Percentiles rank a stretch among this genome's conserved stretches.
Conservation (phyloP, 2,329 filamentous ascomycete species). For the Rutstroemia sp. region DNA sequence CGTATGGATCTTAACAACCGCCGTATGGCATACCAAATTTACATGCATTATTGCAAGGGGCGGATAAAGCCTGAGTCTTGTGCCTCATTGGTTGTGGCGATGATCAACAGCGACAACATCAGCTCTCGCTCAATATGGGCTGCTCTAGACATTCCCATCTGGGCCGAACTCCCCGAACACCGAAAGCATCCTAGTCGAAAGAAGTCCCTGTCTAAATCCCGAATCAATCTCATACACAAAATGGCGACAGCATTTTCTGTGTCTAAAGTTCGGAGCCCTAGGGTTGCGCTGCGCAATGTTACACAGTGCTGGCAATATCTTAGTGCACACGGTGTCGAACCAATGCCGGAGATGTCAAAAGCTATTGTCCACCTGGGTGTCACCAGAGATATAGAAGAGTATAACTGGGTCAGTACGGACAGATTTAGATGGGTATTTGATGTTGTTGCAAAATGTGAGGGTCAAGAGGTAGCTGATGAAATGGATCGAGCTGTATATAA, state of each 20-base stretch:
- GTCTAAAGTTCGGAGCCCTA: slow-evolving; percentile 6
- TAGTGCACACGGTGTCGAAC: slow-evolving; percentile 14
- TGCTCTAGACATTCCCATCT: slow-evolving; percentile 15
- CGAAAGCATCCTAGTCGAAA: background rate
- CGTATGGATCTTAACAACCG: background rate
- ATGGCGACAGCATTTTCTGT: slow-evolving; percentile 26
- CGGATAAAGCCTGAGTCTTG: slow-evolving; percentile 7
- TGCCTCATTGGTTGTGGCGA: slow-evolving; percentile 16
- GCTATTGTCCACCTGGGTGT: slow-evolving; percentile 20
- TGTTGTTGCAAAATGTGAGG: slow-evolving; percentile 20
- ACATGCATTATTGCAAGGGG: slow-evolving; percentile 7
- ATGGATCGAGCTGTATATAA: slow-evolving; percentile 14
- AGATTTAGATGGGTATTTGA: slow-evolving; percentile 20
- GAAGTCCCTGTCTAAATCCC: slow-evolving; percentile 9
- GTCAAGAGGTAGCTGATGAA: slow-evolving; percentile 19
- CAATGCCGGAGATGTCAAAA: slow-evolving; percentile 17
- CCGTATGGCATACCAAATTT: background rate
- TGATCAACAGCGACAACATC: slow-evolving; percentile 15
- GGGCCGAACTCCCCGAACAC: background rate
- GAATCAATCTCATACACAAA: slow-evolving; percentile 16
- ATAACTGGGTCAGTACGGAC: slow-evolving; percentile 15
- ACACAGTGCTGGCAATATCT: slow-evolving; percentile 22
- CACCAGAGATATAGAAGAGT: slow-evolving; percentile 15
- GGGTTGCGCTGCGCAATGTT: slow-evolving; percentile 24
- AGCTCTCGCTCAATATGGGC: slow-evolving; percentile 16